These are phyloP conservation scores for Verticillium nubilum DNA, from an alignment of 2,329 filamentous ascomycete genomes.

Conservation along the genomic window DNA sequence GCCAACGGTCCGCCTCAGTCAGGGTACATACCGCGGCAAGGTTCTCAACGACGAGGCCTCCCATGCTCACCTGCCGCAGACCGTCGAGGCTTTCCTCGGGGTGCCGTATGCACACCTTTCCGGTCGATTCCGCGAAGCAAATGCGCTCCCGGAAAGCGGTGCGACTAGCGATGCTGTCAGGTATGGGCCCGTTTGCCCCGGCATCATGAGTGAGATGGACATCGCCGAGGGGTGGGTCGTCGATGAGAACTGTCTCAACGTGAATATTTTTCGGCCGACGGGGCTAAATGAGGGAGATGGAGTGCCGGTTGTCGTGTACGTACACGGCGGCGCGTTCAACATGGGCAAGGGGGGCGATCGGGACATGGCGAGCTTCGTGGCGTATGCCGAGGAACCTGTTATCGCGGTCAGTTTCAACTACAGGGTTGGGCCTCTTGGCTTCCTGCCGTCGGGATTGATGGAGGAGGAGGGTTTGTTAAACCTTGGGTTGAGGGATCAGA, in stretches of 20 bases:
- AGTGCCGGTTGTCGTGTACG: constrained; percentile 48
- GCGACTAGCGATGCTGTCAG: constrained; percentile 24
- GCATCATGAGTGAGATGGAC: constrained; percentile 14
- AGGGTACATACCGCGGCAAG: constrained; percentile 35
- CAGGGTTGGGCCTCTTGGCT: constrained; percentile 63
- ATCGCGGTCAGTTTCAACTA: constrained; percentile 58
- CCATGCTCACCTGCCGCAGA: constrained; percentile 24
- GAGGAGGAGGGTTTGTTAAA: constrained; percentile 54
- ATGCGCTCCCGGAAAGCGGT: constrained; percentile 20
- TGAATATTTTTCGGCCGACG: constrained; percentile 40
- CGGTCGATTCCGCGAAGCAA: constrained; percentile 40
- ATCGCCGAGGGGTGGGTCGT: constrained; percentile 18
- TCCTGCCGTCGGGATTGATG: constrained; percentile 53
- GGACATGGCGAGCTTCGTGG: constrained; percentile 57
- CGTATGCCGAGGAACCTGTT: constrained; percentile 46
- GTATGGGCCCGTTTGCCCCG: constrained; percentile 33
- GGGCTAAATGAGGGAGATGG: constrained; percentile 15
- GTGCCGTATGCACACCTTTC: constrained; percentile 43
- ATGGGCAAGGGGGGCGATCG: constrained; percentile 46
- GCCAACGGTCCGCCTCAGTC: constrained; percentile 19
- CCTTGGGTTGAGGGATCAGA: constrained; percentile 59
- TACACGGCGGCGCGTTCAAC: constrained; percentile 62
- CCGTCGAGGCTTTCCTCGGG: constrained; percentile 42
- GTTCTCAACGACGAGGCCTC: constrained; percentile 18
- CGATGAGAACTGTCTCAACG: constrained; percentile 47